Evolutionary conservation across 2,329 filamentous ascomycete species (phyloP).

Genomic region (Penicillium sp.): DNA sequence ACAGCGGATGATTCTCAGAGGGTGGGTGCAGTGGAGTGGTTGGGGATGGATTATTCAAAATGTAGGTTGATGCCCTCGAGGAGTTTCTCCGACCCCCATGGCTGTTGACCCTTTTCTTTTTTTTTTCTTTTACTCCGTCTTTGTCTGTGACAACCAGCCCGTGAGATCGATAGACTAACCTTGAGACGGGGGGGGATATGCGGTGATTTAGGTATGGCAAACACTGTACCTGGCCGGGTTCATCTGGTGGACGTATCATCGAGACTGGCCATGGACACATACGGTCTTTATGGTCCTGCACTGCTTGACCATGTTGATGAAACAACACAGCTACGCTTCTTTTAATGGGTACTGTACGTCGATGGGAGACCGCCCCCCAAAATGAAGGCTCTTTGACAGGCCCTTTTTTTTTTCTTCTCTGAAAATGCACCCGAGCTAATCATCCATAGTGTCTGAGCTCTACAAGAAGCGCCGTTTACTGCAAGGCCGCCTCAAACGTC

Average conservation of each 20-base stretch:
- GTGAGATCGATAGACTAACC: too few species aligned
- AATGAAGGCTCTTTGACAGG: too few species aligned
- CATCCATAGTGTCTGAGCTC: slow-evolving; percentile 48
- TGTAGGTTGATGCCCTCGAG: slow-evolving; percentile 30
- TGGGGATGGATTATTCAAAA: slow-evolving; percentile 70
- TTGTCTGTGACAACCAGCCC: too few species aligned
- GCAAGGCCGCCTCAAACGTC: slow-evolving; percentile 4
- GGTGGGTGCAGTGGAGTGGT: slow-evolving; percentile 61
- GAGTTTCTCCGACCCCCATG: not conserved
- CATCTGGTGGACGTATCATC: slow-evolving; percentile 60
- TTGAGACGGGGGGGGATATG: too few species aligned
- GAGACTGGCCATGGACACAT: slow-evolving; percentile 78
- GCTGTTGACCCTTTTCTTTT: too few species aligned
- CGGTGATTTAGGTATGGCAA: slow-evolving; percentile 56
- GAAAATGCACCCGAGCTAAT: not conserved
- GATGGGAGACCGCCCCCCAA: not conserved
- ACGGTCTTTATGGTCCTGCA: slow-evolving; percentile 68
- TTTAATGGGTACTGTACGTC: slow-evolving; percentile 63
- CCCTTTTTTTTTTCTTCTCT: too few species aligned
- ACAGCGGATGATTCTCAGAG: slow-evolving; percentile 55
- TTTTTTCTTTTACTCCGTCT: not conserved
- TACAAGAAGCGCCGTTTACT: slow-evolving; percentile 46
- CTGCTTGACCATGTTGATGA: slow-evolving; percentile 72
- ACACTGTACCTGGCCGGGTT: slow-evolving; percentile 55
- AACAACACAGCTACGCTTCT: slow-evolving; percentile 65